A percentile compares a stretch with the other conserved stretches of the same genome.
Evolutionary conservation across 1,284 basidiomycete genomes (phyloP).

Genomic region (Boletellus sp.): DNA sequence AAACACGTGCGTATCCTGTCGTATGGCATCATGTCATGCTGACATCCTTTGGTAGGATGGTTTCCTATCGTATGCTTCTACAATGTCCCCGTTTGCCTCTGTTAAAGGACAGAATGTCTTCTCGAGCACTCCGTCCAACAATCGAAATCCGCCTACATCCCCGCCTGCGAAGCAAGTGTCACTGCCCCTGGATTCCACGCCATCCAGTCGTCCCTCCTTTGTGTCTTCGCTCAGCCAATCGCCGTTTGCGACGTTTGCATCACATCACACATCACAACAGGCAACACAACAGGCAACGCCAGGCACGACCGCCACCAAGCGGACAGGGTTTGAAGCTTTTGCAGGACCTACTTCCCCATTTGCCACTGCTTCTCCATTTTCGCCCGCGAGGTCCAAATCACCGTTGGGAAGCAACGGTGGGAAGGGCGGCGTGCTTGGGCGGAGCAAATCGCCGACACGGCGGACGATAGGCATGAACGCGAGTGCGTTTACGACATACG

Average conservation of each 20-base stretch:
- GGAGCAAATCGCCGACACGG: constrained; percentile 51
- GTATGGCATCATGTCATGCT: constrained; percentile 4
- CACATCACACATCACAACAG: constrained; percentile 18
- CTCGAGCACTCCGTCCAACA: constrained; percentile 35
- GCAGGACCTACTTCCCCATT: constrained; percentile 62
- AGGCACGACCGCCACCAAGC: constrained; percentile 40
- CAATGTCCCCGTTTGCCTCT: constrained; percentile 64
- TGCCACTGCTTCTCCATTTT: constrained; percentile 33
- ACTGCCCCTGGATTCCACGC: constrained; percentile 22
- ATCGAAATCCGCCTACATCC: constrained; percentile 21
- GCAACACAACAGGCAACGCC: constrained; percentile 27
- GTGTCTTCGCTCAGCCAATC: constrained; percentile 23
- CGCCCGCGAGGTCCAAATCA: constrained; percentile 45
- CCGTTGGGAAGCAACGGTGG: constrained; percentile 36
- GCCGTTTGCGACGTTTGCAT: constrained; percentile 32
- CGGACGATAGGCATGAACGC: constrained; percentile 35
- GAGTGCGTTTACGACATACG: constrained; percentile 63
- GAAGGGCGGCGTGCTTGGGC: constrained; percentile 24
- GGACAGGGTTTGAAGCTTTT: constrained; percentile 63
- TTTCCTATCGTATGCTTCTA: constrained; percentile 72
- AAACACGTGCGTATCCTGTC: constrained; percentile 44
- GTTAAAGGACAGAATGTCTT: constrained; percentile 68
- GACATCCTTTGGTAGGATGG: constrained; percentile 42
- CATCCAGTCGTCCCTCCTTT: constrained; percentile 14
- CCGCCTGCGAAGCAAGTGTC: constrained; percentile 14